Conservation (phyloP, 1,284 basidiomycete genomes). For the Entoloma clypeatum region DNA sequence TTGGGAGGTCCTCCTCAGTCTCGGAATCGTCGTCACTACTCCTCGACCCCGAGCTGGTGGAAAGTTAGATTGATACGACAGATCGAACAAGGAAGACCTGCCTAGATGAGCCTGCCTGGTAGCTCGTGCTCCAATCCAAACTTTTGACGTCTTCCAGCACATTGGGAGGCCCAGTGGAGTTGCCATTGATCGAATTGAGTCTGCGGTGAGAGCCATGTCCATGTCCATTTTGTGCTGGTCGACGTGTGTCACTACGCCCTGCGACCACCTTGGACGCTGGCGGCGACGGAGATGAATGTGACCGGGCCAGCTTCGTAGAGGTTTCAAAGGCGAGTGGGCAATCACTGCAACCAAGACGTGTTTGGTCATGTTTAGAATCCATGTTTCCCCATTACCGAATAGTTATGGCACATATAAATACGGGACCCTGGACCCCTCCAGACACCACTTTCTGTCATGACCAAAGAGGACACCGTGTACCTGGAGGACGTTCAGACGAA, state of each 20-base stretch:
- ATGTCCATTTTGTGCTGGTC: conserved; percentile 32
- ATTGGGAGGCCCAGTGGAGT: conserved; percentile 18
- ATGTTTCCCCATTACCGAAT: not conserved
- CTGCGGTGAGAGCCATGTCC: conserved; percentile 30
- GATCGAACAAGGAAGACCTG: conserved; percentile 24
- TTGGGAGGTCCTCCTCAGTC: conserved; percentile 40
- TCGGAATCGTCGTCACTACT: conserved; percentile 46
- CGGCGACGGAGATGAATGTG: conserved; percentile 72
- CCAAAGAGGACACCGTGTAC: conserved; percentile 45
- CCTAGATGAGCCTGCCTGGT: conserved; percentile 78
- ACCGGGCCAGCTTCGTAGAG: conserved; percentile 66
- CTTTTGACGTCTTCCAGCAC: conserved; percentile 18
- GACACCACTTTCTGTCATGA: too few relatives aligned
- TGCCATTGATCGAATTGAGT: conserved; percentile 31
- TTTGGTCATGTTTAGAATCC: conserved; percentile 14
- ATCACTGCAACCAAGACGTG: conserved; percentile 13
- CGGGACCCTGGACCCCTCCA: too few relatives aligned
- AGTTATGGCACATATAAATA: too few relatives aligned
- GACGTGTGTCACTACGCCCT: conserved; percentile 43
- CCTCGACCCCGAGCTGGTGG: conserved; percentile 44
- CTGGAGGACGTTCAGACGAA: conserved; percentile 52
- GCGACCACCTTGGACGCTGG: conserved; percentile 44
- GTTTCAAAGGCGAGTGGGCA: conserved; percentile 7
- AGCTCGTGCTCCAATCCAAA: conserved; percentile 79
- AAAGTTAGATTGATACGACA: not conserved